Evolutionary conservation across 176 grass and related monocot species (phyloP), one percentile per base, ranked within the genome.

Genomic region (Alopecurus myosuroides): DNA sequence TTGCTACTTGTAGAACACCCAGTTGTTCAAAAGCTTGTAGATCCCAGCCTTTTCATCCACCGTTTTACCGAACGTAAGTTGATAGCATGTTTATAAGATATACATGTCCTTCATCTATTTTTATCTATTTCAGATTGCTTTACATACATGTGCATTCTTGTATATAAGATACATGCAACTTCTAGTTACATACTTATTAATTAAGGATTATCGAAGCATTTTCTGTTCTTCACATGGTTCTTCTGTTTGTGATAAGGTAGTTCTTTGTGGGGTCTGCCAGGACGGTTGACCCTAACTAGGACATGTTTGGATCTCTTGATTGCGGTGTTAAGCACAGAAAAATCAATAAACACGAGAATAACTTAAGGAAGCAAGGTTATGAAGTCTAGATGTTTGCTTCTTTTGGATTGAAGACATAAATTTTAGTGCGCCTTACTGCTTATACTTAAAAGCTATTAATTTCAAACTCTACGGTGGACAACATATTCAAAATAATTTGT

Each of bases 41-140:
- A 98, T 87, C 95, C 95, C 40, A 90, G 95, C 82, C 95, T 98
- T 88, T 98, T 98, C 86, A 98, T 98, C 39, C 93, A 98, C 71
- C 86, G 95, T 77, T 98, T 98, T 85, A 98, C 95, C 14, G 85
- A 95, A 66, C 87, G 95, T 98, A 89, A 95, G 95, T 83, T 66
- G 44, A 66, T 67, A 19, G 51, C 34, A 28, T 58, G 37, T 79
- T 82, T 79, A 22, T 49, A n/a, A n/a, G n/a, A n/a, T n/a, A n/a
- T n/a, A n/a, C n/a, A n/a, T n/a, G n/a, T n/a, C n/a, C n/a, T n/a
- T n/a, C n/a, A n/a, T 83, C 22, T 26, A 29, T 58, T 44, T 51
- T 76, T 87, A 44, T 77, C 68, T 69, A 1, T 12, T 82, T 77
- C 2, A n/a, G 34, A 22, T 68, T 22, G 17, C 18, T 37, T 68